Base-by-base conservation (phyloP, 768 basidiomycete genomes). In the Leccinum disarticulatum region DNA sequence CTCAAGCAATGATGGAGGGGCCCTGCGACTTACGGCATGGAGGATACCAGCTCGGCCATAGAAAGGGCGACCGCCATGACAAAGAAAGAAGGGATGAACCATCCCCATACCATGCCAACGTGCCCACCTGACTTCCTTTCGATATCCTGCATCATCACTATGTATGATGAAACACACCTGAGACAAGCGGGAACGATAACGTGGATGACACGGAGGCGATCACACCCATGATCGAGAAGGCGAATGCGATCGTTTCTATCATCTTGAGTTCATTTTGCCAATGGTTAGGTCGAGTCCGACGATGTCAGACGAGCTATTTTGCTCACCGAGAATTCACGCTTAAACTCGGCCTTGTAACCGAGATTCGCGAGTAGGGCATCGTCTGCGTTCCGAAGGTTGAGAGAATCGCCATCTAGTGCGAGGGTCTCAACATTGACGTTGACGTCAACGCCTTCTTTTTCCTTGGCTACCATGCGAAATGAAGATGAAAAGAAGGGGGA, bases 101-200 rank as follows among this genome's bases (percentile, higher is more conserved):
- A 90, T 38, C 88, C 88, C 76, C 85, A 90, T 19, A 89, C 81
- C 80, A 90, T 84, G 15, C 88, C 88, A 25, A 88, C 87, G 72
- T 90, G 88, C 3, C 88, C 88, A 56, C 88, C 88, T 85, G 54
- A 1, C 11, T 7, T 1, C 31, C 49, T 28, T 28, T 56, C 54
- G 33, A 19, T 43, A 56, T 55, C 35, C 51, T 3, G 17, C 11
- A 48, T n/a, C 11, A 48, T n/a, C 22, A 35, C 19, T 38, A 28
- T 28, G 27, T 57, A 31, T 11, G 22, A 41, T 28, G 50, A 13
- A 15, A 66, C 79, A n/a, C 57, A 85, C 86, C 85, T 57, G 83
- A 83, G 5, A 81, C 72, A 6, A 90, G 78, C 1, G 82, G 83
- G 70, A 90, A 90, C 1, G 80, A 81, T 41, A 86, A 73, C 3